Evolutionary conservation across 306 rosid genomes (phyloP).

Genomic region (Acmispon strigosus): DNA sequence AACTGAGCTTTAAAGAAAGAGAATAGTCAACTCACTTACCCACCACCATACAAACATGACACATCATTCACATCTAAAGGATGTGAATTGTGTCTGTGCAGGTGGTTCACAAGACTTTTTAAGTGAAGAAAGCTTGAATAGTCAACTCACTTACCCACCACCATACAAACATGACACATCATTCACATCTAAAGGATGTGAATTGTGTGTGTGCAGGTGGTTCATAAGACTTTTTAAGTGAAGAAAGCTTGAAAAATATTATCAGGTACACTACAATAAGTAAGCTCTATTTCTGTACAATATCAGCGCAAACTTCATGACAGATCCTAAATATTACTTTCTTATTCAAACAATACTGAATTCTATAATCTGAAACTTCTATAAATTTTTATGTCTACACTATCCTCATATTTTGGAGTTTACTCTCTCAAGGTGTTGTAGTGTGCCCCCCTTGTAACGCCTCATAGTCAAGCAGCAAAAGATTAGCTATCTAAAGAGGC

Average conservation of each 20-base stretch:
- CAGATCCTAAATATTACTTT: constrained; percentile 9
- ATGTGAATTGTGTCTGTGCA: background rate
- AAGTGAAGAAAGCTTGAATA: background rate
- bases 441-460: constrained; percentile 13
- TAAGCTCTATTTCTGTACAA: background rate
- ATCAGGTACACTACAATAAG: background rate
- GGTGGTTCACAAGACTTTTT: background rate
- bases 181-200: background rate
- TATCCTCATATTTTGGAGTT: constrained; percentile 6
- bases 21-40: background rate
- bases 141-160: background rate
- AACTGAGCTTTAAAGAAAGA: background rate
- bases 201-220: background rate
- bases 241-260: background rate
- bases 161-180: background rate
- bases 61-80: background rate
- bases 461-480: constrained; percentile 10
- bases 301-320: background rate
- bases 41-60: background rate
- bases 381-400: background rate
- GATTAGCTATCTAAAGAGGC: constrained; percentile 11
- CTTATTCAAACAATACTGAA: background rate
- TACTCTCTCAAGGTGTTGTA: constrained; percentile 19
- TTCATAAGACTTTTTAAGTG: background rate
- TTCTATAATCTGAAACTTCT: constrained; percentile 11